phyloP scores from a whole-genome alignment of 2,329 filamentous ascomycete genomes.

The Thermothelomyces thermophilus region DNA sequence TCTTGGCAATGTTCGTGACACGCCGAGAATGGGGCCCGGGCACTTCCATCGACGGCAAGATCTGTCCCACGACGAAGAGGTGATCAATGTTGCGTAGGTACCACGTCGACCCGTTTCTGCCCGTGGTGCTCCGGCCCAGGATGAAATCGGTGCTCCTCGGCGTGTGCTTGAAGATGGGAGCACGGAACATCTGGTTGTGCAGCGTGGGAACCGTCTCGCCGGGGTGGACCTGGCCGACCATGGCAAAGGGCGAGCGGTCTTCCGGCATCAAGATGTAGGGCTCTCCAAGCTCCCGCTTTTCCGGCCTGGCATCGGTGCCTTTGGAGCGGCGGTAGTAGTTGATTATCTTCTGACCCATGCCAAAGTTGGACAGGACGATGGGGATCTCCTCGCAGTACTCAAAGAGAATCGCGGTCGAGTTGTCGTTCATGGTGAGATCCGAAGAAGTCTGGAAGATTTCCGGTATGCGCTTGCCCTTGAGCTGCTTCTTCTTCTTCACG shows the following conservation, averaged over 20 bases:
- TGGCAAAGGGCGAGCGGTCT: slow-evolving; percentile 91
- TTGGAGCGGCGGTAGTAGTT: slow-evolving; percentile 90
- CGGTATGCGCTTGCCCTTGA: slow-evolving; percentile 70
- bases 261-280: slow-evolving; percentile 82
- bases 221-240: slow-evolving; percentile 87
- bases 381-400: slow-evolving; percentile 96
- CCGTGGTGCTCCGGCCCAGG: slow-evolving; percentile 74
- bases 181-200: slow-evolving; percentile 92
- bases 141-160: slow-evolving; percentile 78
- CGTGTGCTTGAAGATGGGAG: slow-evolving; percentile 84
- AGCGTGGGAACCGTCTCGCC: slow-evolving; percentile 86
- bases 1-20: slow-evolving; percentile 95
- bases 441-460: slow-evolving; percentile 74
- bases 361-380: slow-evolving; percentile 87
- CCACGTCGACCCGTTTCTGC: slow-evolving; percentile 69
- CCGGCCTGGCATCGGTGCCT: slow-evolving; percentile 64
- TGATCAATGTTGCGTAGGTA: slow-evolving; percentile 87
- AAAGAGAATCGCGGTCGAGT: slow-evolving; percentile 78
- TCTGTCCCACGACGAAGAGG: slow-evolving; percentile 83
- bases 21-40: slow-evolving; percentile 90
- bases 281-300: slow-evolving; percentile 82
- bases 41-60: slow-evolving; percentile 85
- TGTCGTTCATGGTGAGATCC: slow-evolving; percentile 81
- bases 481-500: slow-evolving; percentile 73
- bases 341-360: slow-evolving; percentile 92